Evolutionary conservation across 2,329 filamentous ascomycete species (phyloP).

Genomic region (Trichoderma oligosporum): DNA sequence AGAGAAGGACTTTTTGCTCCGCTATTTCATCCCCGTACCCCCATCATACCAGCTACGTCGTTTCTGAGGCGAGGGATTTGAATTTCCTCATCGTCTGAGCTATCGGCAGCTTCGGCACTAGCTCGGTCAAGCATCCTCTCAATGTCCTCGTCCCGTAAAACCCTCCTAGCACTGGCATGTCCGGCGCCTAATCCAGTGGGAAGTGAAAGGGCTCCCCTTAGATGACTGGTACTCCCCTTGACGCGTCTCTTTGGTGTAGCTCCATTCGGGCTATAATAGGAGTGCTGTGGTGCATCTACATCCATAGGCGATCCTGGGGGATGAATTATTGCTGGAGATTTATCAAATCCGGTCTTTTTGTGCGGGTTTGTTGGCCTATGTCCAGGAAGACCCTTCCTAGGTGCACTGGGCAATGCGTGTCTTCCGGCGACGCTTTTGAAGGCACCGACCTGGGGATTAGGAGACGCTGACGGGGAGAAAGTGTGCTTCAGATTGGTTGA

Average conservation of each 20-base stretch:
- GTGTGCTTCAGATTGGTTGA: constrained; percentile 58
- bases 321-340: constrained; percentile 38
- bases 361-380: constrained; percentile 41
- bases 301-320: constrained; percentile 47
- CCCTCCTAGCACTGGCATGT: constrained; percentile 36
- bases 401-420: constrained; percentile 45
- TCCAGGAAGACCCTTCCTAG: constrained; percentile 51
- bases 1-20: too few relatives aligned
- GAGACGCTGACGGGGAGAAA: constrained; percentile 45
- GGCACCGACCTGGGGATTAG: constrained; percentile 27
- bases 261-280: constrained; percentile 27
- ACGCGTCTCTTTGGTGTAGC: constrained; percentile 44
- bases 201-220: constrained; percentile 44
- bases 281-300: constrained; percentile 36
- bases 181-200: constrained; percentile 46
- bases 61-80: constrained; percentile 40
- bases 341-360: constrained; percentile 49
- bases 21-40: constrained; percentile 18
- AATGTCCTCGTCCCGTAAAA: constrained; percentile 53
- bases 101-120: constrained; percentile 47
- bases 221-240: constrained; percentile 38
- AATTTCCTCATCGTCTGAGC: constrained; percentile 58
- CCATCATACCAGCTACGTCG: constrained; percentile 32
- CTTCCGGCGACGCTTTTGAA: constrained; percentile 24
- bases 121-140: constrained; percentile 56